These are phyloP conservation scores for Protomyces inouyei DNA, from an alignment of 1,139 yeast genomes.

Conservation along the genomic window DNA sequence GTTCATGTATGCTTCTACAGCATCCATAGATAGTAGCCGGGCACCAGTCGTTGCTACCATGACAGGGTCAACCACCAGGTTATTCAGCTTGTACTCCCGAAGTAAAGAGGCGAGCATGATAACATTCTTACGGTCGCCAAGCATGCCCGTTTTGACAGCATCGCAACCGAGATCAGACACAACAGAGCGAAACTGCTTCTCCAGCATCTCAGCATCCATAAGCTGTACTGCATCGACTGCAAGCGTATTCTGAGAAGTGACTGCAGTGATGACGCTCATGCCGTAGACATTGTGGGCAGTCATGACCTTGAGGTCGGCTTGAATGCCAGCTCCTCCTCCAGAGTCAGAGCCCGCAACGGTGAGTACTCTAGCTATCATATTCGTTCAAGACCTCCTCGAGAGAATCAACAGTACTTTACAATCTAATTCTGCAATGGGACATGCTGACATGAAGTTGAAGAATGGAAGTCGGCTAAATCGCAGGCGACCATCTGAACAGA, in stretches of 20 bases:
- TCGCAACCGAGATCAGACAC: constrained; percentile 61
- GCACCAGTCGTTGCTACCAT: constrained; percentile 29
- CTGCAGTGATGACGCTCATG: constrained; percentile 70
- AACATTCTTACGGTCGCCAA: constrained; percentile 56
- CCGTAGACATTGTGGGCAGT: constrained; percentile 77
- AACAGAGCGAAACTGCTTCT: constrained; percentile 51
- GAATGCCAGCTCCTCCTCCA: constrained; percentile 94
- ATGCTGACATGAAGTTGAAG: too few species aligned
- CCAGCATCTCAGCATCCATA: constrained; percentile 47
- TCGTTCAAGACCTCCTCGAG: too few species aligned
- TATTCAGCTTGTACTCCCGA: constrained; percentile 39
- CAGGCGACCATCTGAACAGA: too few species aligned
- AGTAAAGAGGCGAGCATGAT: constrained; percentile 46
- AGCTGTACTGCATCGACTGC: constrained; percentile 54
- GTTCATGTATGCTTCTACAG: constrained; percentile 48
- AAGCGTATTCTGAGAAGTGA: constrained; percentile 71
- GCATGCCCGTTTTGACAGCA: constrained; percentile 67
- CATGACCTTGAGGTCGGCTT: constrained; percentile 83
- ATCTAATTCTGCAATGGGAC: too few species aligned
- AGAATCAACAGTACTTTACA: too few species aligned
- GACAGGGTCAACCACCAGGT: constrained; percentile 60
- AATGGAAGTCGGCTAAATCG: too few species aligned
- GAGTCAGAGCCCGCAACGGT: constrained; percentile 58
- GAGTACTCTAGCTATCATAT: constrained; percentile 28
- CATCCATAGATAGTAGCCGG: constrained; percentile 38